Evolutionary conservation across 306 rosid species (phyloP).

Genomic region (Prunus kanzakura): DNA sequence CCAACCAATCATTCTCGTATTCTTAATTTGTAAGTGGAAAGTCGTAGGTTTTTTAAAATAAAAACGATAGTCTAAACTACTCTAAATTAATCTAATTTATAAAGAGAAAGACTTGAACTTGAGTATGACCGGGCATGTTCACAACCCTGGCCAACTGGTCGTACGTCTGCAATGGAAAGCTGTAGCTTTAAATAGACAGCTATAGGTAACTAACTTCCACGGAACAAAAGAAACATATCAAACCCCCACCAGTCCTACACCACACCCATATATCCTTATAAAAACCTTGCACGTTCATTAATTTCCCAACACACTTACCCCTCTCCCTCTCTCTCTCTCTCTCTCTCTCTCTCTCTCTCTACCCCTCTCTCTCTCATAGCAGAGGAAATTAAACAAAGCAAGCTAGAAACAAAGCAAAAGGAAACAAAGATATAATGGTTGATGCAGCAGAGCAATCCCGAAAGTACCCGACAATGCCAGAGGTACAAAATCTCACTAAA

Average conservation of each 20-base stretch:
- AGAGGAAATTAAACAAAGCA: conserved; percentile 2
- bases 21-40: not conserved
- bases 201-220: not conserved
- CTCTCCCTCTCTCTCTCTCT: conserved; percentile 14
- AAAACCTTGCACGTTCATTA: conserved; percentile 22
- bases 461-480: conserved; percentile 50
- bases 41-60: not conserved
- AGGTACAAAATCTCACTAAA: conserved; percentile 44
- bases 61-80: not conserved
- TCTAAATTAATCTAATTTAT: not conserved
- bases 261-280: conserved; percentile 16
- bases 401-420: conserved; percentile 13
- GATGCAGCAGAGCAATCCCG: conserved; percentile 31
- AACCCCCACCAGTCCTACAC: conserved; percentile 14
- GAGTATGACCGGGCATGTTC: not conserved
- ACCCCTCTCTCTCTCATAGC: not conserved
- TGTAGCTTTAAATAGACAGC: not conserved
- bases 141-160: not conserved
- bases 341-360: conserved; percentile 13
- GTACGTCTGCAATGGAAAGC: not conserved
- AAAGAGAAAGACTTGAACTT: not conserved
- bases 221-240: not conserved
- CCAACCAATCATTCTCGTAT: not conserved
- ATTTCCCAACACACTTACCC: conserved; percentile 8
- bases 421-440: conserved; percentile 26